A percentile compares a stretch with the other conserved stretches of the same genome.
Evolutionary conservation across 371 early-diverging fungal genomes (phyloP).

Genomic region (Apophysomyces ossiformis): DNA sequence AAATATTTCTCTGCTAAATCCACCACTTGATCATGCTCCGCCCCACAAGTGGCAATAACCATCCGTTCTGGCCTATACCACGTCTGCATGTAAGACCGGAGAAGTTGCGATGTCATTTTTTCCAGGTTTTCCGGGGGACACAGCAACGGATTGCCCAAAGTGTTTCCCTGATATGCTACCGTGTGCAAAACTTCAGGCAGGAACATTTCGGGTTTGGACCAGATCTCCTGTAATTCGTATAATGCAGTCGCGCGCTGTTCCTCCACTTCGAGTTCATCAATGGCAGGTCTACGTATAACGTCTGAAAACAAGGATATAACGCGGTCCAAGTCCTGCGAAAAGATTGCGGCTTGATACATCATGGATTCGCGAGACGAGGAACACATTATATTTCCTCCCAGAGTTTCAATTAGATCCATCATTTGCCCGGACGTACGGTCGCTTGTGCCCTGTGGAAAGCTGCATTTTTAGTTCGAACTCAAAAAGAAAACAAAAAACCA

Average conservation of each 20-base stretch:
- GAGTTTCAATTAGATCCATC: conserved; percentile 75
- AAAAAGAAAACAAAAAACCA: neutral
- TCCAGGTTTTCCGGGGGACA: conserved; percentile 73
- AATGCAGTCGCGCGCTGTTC: conserved; percentile 79
- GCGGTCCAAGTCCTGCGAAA: conserved; percentile 78
- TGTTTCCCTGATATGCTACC: conserved; percentile 81
- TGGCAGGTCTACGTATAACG: conserved; percentile 74
- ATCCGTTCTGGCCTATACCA: conserved; percentile 93
- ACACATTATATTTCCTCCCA: conserved; percentile 92
- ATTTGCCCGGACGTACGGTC: conserved; percentile 70
- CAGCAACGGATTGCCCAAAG: conserved; percentile 85
- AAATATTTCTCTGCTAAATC: conserved; percentile 69
- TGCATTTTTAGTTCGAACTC: neutral
- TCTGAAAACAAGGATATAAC: conserved; percentile 82
- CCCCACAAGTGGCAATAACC: conserved; percentile 90
- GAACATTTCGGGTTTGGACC: conserved; percentile 84
- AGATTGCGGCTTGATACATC: conserved; percentile 93
- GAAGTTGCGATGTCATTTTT: conserved; percentile 66
- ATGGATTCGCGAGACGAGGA: conserved; percentile 90
- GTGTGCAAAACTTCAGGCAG: conserved; percentile 89
- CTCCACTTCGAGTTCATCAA: conserved; percentile 77
- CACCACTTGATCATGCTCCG: conserved; percentile 83
- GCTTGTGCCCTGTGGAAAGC: conserved; percentile 53
- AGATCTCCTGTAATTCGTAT: conserved; percentile 88
- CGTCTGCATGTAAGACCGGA: conserved; percentile 70